Percentiles rank a stretch among this genome's conserved stretches.
Conservation (phyloP, 129 eudicot genomes). For the Tagetes erecta region DNA sequence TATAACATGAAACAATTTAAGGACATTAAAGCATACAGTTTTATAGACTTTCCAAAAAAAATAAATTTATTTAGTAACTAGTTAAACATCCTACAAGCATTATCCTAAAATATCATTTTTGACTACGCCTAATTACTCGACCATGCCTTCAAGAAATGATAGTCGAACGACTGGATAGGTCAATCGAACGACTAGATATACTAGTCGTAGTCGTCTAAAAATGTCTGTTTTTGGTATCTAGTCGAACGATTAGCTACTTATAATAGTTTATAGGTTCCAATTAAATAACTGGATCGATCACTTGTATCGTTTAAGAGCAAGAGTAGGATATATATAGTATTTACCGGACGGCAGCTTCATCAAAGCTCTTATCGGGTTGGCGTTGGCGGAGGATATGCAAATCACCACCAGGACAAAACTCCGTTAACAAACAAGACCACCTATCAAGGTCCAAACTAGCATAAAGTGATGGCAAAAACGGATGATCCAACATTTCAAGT, state of each 20-base stretch:
- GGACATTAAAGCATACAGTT: neutral
- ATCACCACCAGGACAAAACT: constrained; percentile 84
- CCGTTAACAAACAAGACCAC: constrained; percentile 77
- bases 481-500: constrained; percentile 69
- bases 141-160: too few relatives aligned
- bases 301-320: too few relatives aligned
- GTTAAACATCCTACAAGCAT: neutral
- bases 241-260: too few relatives aligned
- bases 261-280: too few relatives aligned
- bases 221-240: too few relatives aligned
- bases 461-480: constrained; percentile 70
- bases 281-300: too few relatives aligned
- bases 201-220: too few relatives aligned
- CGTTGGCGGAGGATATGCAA: constrained; percentile 74
- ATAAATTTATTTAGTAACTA: neutral
- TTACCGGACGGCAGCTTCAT: constrained; percentile 72
- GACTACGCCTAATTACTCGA: too few relatives aligned
- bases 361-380: constrained; percentile 61
- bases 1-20: too few relatives aligned
- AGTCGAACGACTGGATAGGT: too few relatives aligned
- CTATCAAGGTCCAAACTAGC: constrained; percentile 51
- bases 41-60: neutral
- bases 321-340: neutral
- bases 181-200: too few relatives aligned
- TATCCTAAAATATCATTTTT: neutral